Conservation (phyloP, 805 yeast species). For the Debaryomyces maramus region DNA sequence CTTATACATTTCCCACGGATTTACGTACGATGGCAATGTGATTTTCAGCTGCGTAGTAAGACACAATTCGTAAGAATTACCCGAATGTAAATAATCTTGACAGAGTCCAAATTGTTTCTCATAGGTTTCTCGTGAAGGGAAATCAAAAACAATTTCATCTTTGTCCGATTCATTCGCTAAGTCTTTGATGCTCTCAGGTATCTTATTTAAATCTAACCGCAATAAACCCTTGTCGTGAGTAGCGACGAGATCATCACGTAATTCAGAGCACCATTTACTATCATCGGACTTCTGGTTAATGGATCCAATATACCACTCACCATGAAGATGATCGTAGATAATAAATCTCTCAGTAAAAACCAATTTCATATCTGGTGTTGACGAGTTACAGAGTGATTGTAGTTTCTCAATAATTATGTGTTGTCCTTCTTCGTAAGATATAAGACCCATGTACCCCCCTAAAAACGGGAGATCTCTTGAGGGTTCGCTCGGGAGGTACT, state of each 20-base stretch:
- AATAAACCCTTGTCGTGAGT: constrained; percentile 6
- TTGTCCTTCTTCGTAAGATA: constrained; percentile 87
- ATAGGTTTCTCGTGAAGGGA: constrained; percentile 60
- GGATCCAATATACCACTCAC: constrained; percentile 53
- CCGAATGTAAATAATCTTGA: constrained; percentile 65
- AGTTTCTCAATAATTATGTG: constrained; percentile 35
- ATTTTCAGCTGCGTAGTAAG: constrained; percentile 75
- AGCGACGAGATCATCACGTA: constrained; percentile 12
- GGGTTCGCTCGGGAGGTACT: constrained; percentile 15
- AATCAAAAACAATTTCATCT: constrained; percentile 33
- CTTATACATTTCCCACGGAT: constrained; percentile 81
- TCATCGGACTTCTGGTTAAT: constrained; percentile 38
- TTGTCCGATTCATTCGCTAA: constrained; percentile 21
- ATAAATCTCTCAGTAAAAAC: constrained; percentile 69
- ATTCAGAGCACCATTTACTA: constrained; percentile 32
- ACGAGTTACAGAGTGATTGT: constrained; percentile 30
- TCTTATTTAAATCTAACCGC: constrained; percentile 16
- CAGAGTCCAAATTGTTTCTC: constrained; percentile 56
- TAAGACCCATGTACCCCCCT: constrained; percentile 88
- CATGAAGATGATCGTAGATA: constrained; percentile 48
- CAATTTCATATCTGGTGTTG: constrained; percentile 72
- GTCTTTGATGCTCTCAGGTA: constrained; percentile 25
- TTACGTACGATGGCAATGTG: constrained; percentile 45
- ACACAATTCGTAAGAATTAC: constrained; percentile 94
- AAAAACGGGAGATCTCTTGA: constrained; percentile 62